These are phyloP conservation scores for Saturnispora halmiae DNA, from an alignment of 805 yeast species.

Conservation along the genomic window DNA sequence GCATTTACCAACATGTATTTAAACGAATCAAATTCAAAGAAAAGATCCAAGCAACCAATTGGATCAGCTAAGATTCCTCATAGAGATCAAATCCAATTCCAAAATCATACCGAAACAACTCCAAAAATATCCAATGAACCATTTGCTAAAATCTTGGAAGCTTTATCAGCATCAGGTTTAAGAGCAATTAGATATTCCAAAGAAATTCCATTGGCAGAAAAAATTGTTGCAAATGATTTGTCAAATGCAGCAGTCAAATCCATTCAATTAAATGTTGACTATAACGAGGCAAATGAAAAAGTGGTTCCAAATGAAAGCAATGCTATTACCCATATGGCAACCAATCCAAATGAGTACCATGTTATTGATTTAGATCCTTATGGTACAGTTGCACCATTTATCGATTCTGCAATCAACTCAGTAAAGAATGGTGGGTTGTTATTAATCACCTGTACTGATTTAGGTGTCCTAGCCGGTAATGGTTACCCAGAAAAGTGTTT, in stretches of 20 bases:
- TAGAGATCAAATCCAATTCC: conserved; percentile 12
- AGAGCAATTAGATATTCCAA: conserved; percentile 90
- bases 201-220: conserved; percentile 70
- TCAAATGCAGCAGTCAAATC: conserved; percentile 77
- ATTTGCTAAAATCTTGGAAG: conserved; percentile 70
- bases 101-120: conserved; percentile 14
- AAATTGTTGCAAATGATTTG: conserved; percentile 83
- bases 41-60: conserved; percentile 20
- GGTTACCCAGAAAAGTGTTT: conserved; percentile 96
- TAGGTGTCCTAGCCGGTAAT: conserved; percentile 90
- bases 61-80: conserved; percentile 14
- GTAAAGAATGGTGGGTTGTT: conserved; percentile 79
- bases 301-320: conserved; percentile 74
- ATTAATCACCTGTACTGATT: conserved; percentile 91
- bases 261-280: conserved; percentile 60
- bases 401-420: conserved; percentile 82
- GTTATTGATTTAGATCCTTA: conserved; percentile 94
- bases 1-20: conserved; percentile 72
- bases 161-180: conserved; percentile 89
- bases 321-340: conserved; percentile 78
- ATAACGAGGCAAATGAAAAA: conserved; percentile 48
- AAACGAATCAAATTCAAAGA: conserved; percentile 27
- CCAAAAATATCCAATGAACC: conserved; percentile 25
- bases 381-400: conserved; percentile 94
- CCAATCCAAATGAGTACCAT: conserved; percentile 50